Percentiles rank a stretch among this genome's conserved stretches.
Conservation (phyloP, 2,329 filamentous ascomycete genomes). For the Colletotrichum camelliae region DNA sequence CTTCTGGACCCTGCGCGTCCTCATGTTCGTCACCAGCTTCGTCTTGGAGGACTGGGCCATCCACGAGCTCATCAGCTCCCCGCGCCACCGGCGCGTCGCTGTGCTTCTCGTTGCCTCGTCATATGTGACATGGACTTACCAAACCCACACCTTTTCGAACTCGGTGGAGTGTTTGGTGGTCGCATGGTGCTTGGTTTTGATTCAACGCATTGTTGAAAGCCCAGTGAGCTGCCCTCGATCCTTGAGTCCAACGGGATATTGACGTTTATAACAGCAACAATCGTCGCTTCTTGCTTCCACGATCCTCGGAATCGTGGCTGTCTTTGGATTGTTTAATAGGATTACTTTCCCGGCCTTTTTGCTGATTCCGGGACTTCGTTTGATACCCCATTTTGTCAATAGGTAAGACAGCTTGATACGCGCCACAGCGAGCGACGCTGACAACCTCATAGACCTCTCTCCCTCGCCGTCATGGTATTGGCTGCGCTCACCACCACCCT, state of each 20-base stretch:
- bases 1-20: slow-evolving; percentile 85
- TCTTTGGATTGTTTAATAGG: slow-evolving; percentile 92
- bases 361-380: slow-evolving; percentile 79
- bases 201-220: slow-evolving; percentile 81
- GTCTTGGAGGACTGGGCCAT: slow-evolving; percentile 98
- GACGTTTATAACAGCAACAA: slow-evolving; percentile 60
- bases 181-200: slow-evolving; percentile 90
- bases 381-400: slow-evolving; percentile 84
- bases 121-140: slow-evolving; percentile 98
- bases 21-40: slow-evolving; percentile 96
- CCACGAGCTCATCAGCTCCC: slow-evolving; percentile 84
- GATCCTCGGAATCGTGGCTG: slow-evolving; percentile 79
- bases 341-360: slow-evolving; percentile 97
- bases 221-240: slow-evolving; percentile 61
- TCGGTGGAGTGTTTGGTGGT: slow-evolving; percentile 93
- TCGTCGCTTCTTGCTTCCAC: slow-evolving; percentile 78
- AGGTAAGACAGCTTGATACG: slow-evolving; percentile 59
- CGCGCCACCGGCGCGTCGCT: slow-evolving; percentile 73
- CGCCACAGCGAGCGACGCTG: background rate
- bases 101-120: slow-evolving; percentile 90
- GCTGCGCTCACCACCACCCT: slow-evolving; percentile 72
- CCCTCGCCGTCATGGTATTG: slow-evolving; percentile 66
- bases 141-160: slow-evolving; percentile 98
- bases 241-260: background rate
- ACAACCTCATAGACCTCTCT: slow-evolving; percentile 53